Evolutionary conservation across 2,329 filamentous ascomycete genomes (phyloP).

Genomic region (Trichoderma sp.): DNA sequence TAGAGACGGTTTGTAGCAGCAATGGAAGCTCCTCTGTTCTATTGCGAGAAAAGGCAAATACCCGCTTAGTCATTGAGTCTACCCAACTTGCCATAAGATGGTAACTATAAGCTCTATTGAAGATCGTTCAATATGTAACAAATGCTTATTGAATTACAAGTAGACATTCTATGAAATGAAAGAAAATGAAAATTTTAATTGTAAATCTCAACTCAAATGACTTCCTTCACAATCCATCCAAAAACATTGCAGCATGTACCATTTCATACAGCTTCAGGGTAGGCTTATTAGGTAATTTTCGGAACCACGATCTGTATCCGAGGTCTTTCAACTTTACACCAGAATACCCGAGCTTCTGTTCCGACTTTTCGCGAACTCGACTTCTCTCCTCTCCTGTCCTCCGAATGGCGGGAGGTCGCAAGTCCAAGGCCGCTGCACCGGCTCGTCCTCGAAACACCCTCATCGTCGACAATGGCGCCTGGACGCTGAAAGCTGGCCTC

Average conservation of each 20-base stretch:
- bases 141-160: not conserved
- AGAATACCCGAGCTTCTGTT: not conserved
- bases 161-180: not conserved
- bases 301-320: not conserved
- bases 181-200: not conserved
- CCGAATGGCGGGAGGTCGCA: conserved; percentile 46
- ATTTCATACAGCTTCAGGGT: not conserved
- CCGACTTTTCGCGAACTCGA: conserved; percentile 4
- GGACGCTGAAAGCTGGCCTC: conserved; percentile 87
- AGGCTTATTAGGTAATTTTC: not conserved
- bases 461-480: conserved; percentile 89
- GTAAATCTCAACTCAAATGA: not conserved
- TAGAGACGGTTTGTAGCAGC: no score
- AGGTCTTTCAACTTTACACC: not conserved
- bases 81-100: no score
- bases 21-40: no score
- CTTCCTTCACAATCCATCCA: not conserved
- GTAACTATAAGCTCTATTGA: no score
- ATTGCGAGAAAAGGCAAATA: no score
- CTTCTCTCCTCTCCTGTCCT: not conserved
- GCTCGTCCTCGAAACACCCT: conserved; percentile 65
- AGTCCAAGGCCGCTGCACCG: conserved; percentile 50
- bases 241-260: not conserved
- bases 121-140: no score
- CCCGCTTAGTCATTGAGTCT: no score